Base-by-base conservation (phyloP, 2,329 filamentous ascomycete genomes). In the Drechslerella stenobrocha region DNA sequence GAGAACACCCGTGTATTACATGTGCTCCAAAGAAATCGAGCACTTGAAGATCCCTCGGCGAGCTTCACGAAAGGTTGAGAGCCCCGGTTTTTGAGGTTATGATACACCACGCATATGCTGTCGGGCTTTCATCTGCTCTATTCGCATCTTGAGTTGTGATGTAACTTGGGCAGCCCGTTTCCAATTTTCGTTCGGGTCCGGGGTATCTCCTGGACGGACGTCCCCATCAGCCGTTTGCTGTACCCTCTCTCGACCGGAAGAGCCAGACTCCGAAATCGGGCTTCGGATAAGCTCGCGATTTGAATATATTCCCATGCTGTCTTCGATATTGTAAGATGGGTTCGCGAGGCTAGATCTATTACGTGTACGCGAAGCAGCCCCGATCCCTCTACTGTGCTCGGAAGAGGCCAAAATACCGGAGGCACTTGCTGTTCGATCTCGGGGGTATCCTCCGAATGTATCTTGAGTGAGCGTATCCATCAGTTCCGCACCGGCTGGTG, bases 101-200 rank as follows among this genome's bases (percentile, higher is more conserved):
- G 61, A 66, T 11, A 57, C 34, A 42, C 75, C 79, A 70, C 73
- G 82, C 84, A 82, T 66, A 32, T 66, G 61, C 37, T 66, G 61
- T 34, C 61, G 53, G 18, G 61, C 61, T 24, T 97, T 98, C 93
- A 98, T 98, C 81, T 93, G 88, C 80, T 97, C 93, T 77, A 98
- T 98, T 76, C 93, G 85, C 52, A 92, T 90, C 80, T 97, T 98
- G 74, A 98, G 77, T 76, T 96, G 93, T 77, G 91, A 96, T 56
- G 93, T 98, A 61, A 98, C 93, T 79, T 98, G 93, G 1, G 93
- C 93, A 15, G 93, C 93, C 72, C 93, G 82, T 79, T 91, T 95
- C 93, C 93, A 98, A 76, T 91, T 97, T 79, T 98, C 93, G 15
- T 86, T 85, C 0, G 85, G 85, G 46, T 85, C 83, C 13, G 77